phyloP scores from a whole-genome alignment of 2,329 filamentous ascomycete species.

The Elsinoe perseae region DNA sequence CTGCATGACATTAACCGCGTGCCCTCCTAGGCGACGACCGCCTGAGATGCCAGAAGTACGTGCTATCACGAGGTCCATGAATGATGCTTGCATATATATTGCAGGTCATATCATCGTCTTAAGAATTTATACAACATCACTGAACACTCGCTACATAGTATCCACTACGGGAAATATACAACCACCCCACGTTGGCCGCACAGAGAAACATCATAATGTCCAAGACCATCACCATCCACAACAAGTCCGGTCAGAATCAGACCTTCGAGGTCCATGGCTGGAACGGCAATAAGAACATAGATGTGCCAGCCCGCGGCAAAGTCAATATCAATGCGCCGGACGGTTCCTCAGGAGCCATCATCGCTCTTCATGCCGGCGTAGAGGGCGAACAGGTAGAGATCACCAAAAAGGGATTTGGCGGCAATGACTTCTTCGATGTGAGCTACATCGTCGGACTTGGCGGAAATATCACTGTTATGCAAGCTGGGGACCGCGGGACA shows the following conservation, averaged over 20 bases:
- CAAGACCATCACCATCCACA: slow-evolving; percentile 28
- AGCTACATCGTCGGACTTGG: slow-evolving; percentile 34
- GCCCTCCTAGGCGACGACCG: neutral
- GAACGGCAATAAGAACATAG: slow-evolving; percentile 31
- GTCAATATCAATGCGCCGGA: slow-evolving; percentile 25
- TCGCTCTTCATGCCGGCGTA: slow-evolving; percentile 33
- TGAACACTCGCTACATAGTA: neutral
- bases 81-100: neutral
- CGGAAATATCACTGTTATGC: slow-evolving; percentile 36
- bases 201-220: neutral
- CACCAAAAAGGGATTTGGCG: slow-evolving; percentile 31
- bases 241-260: slow-evolving; percentile 32
- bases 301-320: slow-evolving; percentile 24
- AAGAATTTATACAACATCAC: too few relatives aligned
- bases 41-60: neutral
- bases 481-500: slow-evolving; percentile 30
- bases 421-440: slow-evolving; percentile 32
- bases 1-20: neutral
- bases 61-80: neutral
- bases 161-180: neutral
- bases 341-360: slow-evolving; percentile 33
- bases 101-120: too few relatives aligned
- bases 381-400: slow-evolving; percentile 37
- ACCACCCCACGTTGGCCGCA: neutral
- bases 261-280: slow-evolving; percentile 34